phyloP scores from a whole-genome alignment of 805 yeast species.

The Saturnispora dispora region DNA sequence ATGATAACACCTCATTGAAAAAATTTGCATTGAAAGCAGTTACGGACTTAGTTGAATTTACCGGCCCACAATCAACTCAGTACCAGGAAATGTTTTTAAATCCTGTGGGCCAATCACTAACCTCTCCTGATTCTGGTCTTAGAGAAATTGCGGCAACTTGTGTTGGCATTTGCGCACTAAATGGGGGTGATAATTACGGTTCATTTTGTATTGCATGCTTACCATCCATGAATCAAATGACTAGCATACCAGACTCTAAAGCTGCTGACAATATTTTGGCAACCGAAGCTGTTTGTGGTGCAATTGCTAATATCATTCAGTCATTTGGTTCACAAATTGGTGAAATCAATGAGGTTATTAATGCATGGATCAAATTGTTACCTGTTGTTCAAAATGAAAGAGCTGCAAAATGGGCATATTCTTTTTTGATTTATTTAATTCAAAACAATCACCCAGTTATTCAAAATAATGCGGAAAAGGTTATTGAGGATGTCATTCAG shows the following conservation, averaged over 20 bases:
- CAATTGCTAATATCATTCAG: conserved; percentile 78
- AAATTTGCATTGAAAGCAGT: conserved; percentile 73
- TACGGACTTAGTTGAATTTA: conserved; percentile 71
- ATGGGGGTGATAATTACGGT: conserved; percentile 56
- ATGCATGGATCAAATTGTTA: conserved; percentile 71
- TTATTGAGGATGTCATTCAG: conserved; percentile 61
- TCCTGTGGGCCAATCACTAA: conserved; percentile 57
- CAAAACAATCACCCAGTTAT: conserved; percentile 57
- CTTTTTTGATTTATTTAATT: conserved; percentile 64
- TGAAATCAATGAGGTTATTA: conserved; percentile 51
- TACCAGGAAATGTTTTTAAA: conserved; percentile 58
- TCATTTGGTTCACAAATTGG: conserved; percentile 51
- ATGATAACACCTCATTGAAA: conserved; percentile 58
- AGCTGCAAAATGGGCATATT: conserved; percentile 79
- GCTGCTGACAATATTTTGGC: conserved; percentile 79
- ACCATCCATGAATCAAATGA: conserved; percentile 64
- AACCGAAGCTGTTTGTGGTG: conserved; percentile 75
- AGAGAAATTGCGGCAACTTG: conserved; percentile 84
- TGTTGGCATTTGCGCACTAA: conserved; percentile 79
- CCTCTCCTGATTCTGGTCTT: conserved; percentile 57
- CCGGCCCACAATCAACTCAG: conserved; percentile 58
- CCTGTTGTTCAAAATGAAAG: conserved; percentile 81
- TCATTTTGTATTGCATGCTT: conserved; percentile 62
- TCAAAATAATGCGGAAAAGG: conserved; percentile 41
- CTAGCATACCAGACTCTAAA: conserved; percentile 70